A percentile compares a stretch with the other conserved stretches of the same genome.
phyloP scores from a whole-genome alignment of 2,329 filamentous ascomycete genomes.

The Venturia nashicola region DNA sequence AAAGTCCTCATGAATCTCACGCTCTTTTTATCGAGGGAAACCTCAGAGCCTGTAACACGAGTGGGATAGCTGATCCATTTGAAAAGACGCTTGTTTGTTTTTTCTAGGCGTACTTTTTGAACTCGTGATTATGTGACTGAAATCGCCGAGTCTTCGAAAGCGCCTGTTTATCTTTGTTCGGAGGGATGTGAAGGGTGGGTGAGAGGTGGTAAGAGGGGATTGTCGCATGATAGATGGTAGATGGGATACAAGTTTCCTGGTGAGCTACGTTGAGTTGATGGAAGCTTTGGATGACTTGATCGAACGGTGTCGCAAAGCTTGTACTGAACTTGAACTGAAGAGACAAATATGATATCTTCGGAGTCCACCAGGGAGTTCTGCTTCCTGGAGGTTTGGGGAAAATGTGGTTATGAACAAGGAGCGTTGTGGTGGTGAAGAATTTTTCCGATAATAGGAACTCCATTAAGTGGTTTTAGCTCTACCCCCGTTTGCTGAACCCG shows the following conservation, averaged over 20 bases:
- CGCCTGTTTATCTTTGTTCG: slow-evolving; percentile 36
- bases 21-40: neutral
- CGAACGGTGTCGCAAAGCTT: no score
- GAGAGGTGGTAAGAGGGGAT: neutral
- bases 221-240: no score
- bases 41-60: slow-evolving; percentile 80
- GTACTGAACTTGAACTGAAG: no score
- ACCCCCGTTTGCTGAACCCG: neutral
- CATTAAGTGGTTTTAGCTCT: neutral
- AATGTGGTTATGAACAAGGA: no score
- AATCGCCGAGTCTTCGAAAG: slow-evolving; percentile 86
- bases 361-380: no score
- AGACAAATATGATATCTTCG: no score
- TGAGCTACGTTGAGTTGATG: no score
- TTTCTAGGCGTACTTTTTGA: slow-evolving; percentile 79
- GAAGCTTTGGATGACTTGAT: no score
- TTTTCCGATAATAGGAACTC: no score
- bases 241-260: no score
- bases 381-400: neutral
- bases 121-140: slow-evolving; percentile 61
- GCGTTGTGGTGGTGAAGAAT: no score
- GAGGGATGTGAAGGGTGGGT: neutral
- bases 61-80: slow-evolving; percentile 61
- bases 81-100: slow-evolving; percentile 62
- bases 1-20: slow-evolving; percentile 62